Evolutionary conservation across 306 rosid genomes (phyloP).

Genomic region (Lathyrus oleraceus): DNA sequence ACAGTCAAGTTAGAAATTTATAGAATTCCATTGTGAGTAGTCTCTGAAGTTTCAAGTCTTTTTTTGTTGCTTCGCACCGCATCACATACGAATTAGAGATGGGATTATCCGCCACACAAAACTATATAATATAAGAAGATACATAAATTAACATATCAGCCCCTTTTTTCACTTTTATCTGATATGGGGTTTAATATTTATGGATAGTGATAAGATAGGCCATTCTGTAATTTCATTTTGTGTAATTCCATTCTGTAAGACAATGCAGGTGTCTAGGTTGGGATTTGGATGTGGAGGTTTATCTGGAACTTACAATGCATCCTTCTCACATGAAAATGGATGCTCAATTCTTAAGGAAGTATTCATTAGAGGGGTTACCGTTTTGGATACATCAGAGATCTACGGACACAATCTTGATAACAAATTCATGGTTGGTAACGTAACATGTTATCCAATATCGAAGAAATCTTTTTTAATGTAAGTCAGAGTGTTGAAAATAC

Average conservation of each 20-base stretch:
- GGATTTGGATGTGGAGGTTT: conserved; percentile 86
- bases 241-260: background rate
- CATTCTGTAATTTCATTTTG: background rate
- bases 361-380: conserved; percentile 63
- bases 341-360: conserved; percentile 62
- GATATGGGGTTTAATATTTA: no score
- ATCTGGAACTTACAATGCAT: conserved; percentile 61
- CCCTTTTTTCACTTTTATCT: no score
- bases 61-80: no score
- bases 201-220: no score
- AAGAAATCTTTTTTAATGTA: background rate
- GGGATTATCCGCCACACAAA: no score
- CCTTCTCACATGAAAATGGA: conserved; percentile 72
- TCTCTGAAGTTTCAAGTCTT: no score
- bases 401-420: conserved; percentile 65
- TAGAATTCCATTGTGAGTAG: no score
- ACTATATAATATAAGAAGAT: no score
- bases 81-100: no score
- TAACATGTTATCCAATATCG: conserved; percentile 31
- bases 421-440: conserved; percentile 77
- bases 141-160: no score
- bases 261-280: conserved; percentile 66
- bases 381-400: conserved; percentile 67
- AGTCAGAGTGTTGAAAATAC: background rate
- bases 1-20: no score